Base-by-base conservation (phyloP, 768 basidiomycete species). In the Lactifluus volemus region DNA sequence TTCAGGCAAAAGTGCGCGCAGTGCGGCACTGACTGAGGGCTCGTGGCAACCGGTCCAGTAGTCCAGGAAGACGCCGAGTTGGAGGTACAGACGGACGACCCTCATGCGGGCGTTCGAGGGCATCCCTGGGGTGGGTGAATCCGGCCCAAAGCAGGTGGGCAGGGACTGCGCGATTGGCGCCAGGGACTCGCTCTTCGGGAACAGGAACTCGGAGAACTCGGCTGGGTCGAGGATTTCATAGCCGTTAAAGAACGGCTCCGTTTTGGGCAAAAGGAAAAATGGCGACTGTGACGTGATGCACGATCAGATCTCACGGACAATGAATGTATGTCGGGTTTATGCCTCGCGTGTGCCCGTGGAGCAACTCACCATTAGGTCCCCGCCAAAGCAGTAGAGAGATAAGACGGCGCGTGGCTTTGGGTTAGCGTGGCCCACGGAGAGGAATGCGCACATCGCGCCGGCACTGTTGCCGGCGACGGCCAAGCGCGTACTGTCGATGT, bases 331-430 rank as follows among this genome's bases (percentile, higher is more conserved):
- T 44, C 44, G 44, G 8, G 44, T 19, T 10, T 6, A n/a, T 10
- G 45, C 4, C 11, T 19, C 7, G 45, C 44, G 2, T 3, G 21
- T 4, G 15, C 21, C 8, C 15, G 52, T 36, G 32, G 42, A 36
- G n/a, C 25, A 11, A 67, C 73, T 50, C 51, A 76, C 75, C 51
- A 86, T 67, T 59, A 83, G 76, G 58, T 85, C 70, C 0, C 84
- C 85, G n/a, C 84, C 84, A 76, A 82, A 78, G 0, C 80, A 84
- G 69, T 86, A 87, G 65, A 87, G 63, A 0, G 80, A 81, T 0
- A 86, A 64, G 2, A 86, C 58, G 0, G 78, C 84, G 59, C 73
- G 79, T 0, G 84, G 84, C 57, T 75, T 80, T 0, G 84, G 84
- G 0, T 66, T 60, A 5, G 77, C 80, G 66, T 85, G 78, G 39